phyloP scores from a whole-genome alignment of 176 grass and related monocot species.

The Lolium multiflorum region DNA sequence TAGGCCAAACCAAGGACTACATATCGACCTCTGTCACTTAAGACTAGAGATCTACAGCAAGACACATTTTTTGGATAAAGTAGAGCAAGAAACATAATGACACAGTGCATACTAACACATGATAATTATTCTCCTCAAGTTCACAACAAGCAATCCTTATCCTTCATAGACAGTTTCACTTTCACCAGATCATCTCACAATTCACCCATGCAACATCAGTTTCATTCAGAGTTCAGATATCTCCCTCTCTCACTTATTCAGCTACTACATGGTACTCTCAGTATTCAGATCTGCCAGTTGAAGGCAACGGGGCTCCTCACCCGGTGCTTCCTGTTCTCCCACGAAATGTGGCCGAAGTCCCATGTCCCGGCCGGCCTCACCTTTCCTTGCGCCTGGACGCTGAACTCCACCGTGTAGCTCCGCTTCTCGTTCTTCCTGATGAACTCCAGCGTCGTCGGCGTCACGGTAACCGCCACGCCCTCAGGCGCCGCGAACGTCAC shows the following conservation, averaged over 20 bases:
- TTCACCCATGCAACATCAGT: too few relatives aligned
- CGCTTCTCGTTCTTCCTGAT: not conserved
- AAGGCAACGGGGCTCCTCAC: slow-evolving; percentile 56
- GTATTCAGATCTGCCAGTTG: slow-evolving; percentile 51
- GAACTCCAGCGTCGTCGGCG: slow-evolving; percentile 48
- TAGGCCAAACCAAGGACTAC: too few relatives aligned
- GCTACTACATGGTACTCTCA: slow-evolving; percentile 34
- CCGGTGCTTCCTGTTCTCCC: slow-evolving; percentile 52
- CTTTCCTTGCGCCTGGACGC: not conserved
- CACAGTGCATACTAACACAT: not conserved
- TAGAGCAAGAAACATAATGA: too few relatives aligned
- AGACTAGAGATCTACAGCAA: too few relatives aligned
- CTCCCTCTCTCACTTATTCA: too few relatives aligned
- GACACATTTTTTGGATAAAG: too few relatives aligned
- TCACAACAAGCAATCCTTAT: too few relatives aligned
- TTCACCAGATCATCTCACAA: too few relatives aligned
- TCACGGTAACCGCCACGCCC: slow-evolving; percentile 40
- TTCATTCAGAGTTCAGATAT: too few relatives aligned
- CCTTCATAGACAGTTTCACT: too few relatives aligned
- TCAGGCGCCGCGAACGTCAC: slow-evolving; percentile 32
- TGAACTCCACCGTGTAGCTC: slow-evolving; percentile 55
- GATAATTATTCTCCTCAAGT: too few relatives aligned
- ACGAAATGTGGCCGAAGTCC: slow-evolving; percentile 35
- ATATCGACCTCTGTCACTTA: too few relatives aligned
- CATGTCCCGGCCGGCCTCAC: not conserved